phyloP scores from a whole-genome alignment of 176 grass and related monocot species.

The Avena atlantica region DNA sequence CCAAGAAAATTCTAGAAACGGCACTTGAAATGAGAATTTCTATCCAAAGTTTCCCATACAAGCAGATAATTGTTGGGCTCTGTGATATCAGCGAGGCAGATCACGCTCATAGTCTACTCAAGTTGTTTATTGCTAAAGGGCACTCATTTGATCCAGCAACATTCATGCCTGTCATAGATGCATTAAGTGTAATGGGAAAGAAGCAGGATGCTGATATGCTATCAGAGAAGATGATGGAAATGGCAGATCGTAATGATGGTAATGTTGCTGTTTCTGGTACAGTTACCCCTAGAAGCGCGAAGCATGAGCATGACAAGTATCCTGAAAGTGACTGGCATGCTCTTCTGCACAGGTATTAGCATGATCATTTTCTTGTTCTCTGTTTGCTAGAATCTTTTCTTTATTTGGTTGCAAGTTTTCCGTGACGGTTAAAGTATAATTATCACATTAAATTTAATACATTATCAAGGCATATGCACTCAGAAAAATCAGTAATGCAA shows the following conservation, averaged over 20 bases:
- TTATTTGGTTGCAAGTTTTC: slow-evolving; percentile 31
- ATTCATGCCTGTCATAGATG: slow-evolving; percentile 87
- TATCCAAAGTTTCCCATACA: slow-evolving; percentile 84
- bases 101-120: slow-evolving; percentile 61
- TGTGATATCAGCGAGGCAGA: slow-evolving; percentile 68
- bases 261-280: slow-evolving; percentile 33
- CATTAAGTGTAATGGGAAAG: slow-evolving; percentile 72
- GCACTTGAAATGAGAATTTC: slow-evolving; percentile 69
- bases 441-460: background rate
- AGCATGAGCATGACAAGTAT: slow-evolving; percentile 45
- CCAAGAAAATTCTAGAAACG: slow-evolving; percentile 69
- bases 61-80: slow-evolving; percentile 69
- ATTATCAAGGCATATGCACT: slow-evolving; percentile 34
- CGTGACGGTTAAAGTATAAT: background rate
- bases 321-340: slow-evolving; percentile 67
- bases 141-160: slow-evolving; percentile 77
- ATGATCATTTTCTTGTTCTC: slow-evolving; percentile 29
- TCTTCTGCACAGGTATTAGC: slow-evolving; percentile 77
- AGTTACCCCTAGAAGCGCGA: slow-evolving; percentile 35
- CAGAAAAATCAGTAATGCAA: slow-evolving; percentile 19
- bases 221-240: slow-evolving; percentile 87
- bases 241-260: slow-evolving; percentile 49
- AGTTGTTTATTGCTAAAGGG: slow-evolving; percentile 68
- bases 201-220: slow-evolving; percentile 81
- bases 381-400: slow-evolving; percentile 14